Conservation (phyloP, 768 basidiomycete species). For the Rhodosporidiobolus odoratus region DNA sequence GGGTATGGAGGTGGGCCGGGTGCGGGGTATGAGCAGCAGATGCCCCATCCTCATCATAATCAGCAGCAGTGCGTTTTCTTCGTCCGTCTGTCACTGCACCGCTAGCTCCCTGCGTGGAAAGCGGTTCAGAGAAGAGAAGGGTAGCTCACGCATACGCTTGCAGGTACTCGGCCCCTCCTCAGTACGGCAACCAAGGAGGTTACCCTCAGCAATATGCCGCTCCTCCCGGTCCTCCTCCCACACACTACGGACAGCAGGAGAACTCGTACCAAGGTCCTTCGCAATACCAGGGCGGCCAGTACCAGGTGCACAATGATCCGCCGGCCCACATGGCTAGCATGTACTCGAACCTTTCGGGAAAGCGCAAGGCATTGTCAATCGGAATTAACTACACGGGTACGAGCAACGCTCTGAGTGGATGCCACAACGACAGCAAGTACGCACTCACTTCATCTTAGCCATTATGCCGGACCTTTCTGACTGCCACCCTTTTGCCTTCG, state of each 20-base stretch:
- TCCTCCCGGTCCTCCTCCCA: constrained; percentile 23
- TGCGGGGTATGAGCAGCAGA: neutral
- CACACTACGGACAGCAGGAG: constrained; percentile 26
- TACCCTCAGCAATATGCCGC: constrained; percentile 20
- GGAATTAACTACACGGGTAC: constrained; percentile 75
- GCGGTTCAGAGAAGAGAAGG: too few species aligned
- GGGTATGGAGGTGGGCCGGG: neutral
- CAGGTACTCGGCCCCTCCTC: constrained; percentile 23
- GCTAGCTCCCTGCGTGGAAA: too few species aligned
- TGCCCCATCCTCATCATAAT: constrained; percentile 23
- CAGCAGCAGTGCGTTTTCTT: constrained; percentile 21
- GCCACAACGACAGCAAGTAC: constrained; percentile 74
- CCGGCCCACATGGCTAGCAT: constrained; percentile 22
- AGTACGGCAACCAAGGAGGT: neutral
- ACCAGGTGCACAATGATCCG: constrained; percentile 35
- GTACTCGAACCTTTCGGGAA: constrained; percentile 53
- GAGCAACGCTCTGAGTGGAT: constrained; percentile 65
- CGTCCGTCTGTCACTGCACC: neutral
- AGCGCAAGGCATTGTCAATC: constrained; percentile 80
- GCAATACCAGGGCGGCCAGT: constrained; percentile 38
- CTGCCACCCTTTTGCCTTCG: neutral
- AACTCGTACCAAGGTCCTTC: constrained; percentile 24
- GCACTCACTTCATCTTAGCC: too few species aligned
- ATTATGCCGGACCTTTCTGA: too few species aligned
- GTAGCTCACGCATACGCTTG: too few species aligned